Evolutionary conservation across 768 basidiomycete species (phyloP), one percentile per base, ranked within the genome.

Genomic region (Cystobasidium tubakii): DNA sequence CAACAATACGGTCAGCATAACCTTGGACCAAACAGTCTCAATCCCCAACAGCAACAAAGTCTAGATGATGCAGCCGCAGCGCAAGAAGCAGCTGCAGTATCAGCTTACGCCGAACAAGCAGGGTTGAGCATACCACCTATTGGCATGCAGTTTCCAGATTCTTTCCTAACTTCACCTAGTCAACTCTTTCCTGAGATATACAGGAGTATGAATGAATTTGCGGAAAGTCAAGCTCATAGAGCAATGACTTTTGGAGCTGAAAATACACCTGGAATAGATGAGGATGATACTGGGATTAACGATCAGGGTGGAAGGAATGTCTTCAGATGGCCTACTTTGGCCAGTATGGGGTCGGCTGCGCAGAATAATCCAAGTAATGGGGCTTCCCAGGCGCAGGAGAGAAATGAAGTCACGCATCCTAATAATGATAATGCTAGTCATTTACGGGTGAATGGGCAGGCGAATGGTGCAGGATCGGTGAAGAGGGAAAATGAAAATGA

Each of bases 141-240:
- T 15, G 57, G 57, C 10, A 60, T 60, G 33, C 57, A 27, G 29
- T 46, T 71, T 21, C 44, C 69, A 21, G 69, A 71, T 31, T 33
- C 19, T 9, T 55, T 23, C 39, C 21, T 55, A 2, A 36, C 69
- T 10, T 57, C 54, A 27, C 69, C 69, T 3, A 57, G 54, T 36
- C 55, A 55, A 55, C 34, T 71, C 9, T 71, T 71, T 53, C 69
- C 69, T 13, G 69, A 71, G 34, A 71, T 71, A 25, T 71, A 71
- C 29, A 46, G 69, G 13, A 31, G 21, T 21, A 71, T 71, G 69
- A 44, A 31, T 36, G 23, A 12, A 9, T 71, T 31, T 53, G 66
- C 42, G 4, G 66, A 67, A 34, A 25, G n/a, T 29, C 44, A 46
- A 33, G 66, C 66, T 50, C 27, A 27, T 60, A 60, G 57, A 60